Percentiles rank a stretch among this genome's conserved stretches.
Evolutionary conservation across 1,284 basidiomycete species (phyloP).

Genomic region (Hortiboletus rubellus): DNA sequence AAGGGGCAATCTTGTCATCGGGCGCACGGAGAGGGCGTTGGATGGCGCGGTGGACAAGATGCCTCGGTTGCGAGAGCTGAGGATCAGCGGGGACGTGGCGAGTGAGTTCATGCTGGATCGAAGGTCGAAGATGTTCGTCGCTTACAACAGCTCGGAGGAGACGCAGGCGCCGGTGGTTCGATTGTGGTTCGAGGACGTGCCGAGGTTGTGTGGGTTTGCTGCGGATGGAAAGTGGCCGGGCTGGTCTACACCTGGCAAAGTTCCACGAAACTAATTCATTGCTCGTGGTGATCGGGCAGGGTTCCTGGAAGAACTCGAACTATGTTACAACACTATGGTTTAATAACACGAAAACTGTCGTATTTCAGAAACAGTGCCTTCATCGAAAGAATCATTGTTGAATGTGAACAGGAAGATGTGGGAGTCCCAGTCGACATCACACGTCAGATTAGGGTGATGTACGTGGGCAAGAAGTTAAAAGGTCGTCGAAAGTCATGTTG

Average conservation of each 20-base stretch:
- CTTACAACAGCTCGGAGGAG: background rate
- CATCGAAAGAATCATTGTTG: no score
- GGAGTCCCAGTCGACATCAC: no score
- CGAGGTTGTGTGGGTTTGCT: constrained; percentile 22
- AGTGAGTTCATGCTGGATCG: constrained; percentile 29
- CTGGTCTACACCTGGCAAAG: constrained; percentile 21
- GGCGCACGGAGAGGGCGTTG: constrained; percentile 22
- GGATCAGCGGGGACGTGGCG: constrained; percentile 27
- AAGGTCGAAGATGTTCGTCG: constrained; percentile 20
- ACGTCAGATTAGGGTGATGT: no score
- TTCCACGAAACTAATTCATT: background rate
- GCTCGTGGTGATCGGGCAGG: background rate
- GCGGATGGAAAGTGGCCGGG: constrained; percentile 24
- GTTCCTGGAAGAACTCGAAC: background rate
- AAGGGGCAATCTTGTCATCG: constrained; percentile 21
- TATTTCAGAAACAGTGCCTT: background rate
- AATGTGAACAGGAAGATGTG: no score
- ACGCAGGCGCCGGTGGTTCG: constrained; percentile 13
- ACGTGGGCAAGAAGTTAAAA: background rate
- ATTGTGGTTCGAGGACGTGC: constrained; percentile 24
- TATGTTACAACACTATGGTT: background rate
- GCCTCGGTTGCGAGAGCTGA: constrained; percentile 17
- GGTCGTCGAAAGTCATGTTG: background rate
- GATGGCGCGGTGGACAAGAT: constrained; percentile 22
- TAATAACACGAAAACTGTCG: background rate